Base-by-base conservation (phyloP, 2,329 filamentous ascomycete species). In the Trichoderma polysporum region DNA sequence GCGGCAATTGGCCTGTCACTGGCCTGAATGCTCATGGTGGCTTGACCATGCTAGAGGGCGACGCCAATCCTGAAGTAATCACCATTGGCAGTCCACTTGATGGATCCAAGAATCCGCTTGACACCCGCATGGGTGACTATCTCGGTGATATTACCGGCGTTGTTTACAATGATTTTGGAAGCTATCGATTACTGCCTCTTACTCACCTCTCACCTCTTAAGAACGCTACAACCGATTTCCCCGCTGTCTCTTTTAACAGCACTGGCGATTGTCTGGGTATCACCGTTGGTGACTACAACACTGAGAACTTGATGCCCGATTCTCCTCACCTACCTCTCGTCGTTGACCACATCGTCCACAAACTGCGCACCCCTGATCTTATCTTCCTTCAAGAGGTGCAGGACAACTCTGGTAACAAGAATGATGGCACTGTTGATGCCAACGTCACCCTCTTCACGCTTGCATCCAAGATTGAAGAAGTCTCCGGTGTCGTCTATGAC, bases 381-480 rank as follows among this genome's bases (percentile, higher is more conserved):
- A 73, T 92, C 66, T 90, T 91, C 73, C 72, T 92, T 3, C 90
- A 92, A 75, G 90, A 92, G 76, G 80, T 92, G 53, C 90, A 91
- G 76, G 90, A 92, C 73, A 81, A 89, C 79, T 84, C 82, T 47
- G 90, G 90, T 15, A 76, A 83, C 2, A 85, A 82, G 13, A 82
- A 91, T 74, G 83, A 91, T 70, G 88, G 84, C 68, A 81, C 83
- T 49, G 81, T 83, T 15, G 78, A 76, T 47, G 86, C 87, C 49
- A 88, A 89, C 72, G 59, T 82, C 52, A 91, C 89, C 0, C 83
- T 92, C 1, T 74, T 80, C 2, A 82, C 85, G 0, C 83, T 92
- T 2, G 77, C 80, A 0, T 74, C 79, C 2, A 84, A 84, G 17
- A 87, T 91, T 72, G 76, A 79, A 52, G 72, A 75, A 3, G 77